A percentile compares a stretch with the other conserved stretches of the same genome.
These are phyloP conservation scores for Parmelia sp. DNA, from an alignment of 495 filamentous ascomycete genomes.

Conservation along the genomic window DNA sequence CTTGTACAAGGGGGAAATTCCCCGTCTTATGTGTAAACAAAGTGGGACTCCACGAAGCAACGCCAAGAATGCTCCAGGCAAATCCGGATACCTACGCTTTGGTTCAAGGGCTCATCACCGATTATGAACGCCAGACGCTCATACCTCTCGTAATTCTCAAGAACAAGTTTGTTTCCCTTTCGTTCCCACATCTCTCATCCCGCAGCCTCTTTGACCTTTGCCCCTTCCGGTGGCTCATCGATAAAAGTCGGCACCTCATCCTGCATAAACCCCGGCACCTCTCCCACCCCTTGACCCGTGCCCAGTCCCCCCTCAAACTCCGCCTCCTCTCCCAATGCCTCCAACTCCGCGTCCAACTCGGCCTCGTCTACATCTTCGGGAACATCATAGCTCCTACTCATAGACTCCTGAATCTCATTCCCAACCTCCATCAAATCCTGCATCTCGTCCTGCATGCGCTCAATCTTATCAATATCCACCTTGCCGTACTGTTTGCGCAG, in stretches of 20 bases:
- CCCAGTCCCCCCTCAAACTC: slow-evolving; percentile 60
- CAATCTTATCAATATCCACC: slow-evolving; percentile 94
- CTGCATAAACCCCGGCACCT: slow-evolving; percentile 77
- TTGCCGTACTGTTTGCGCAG: slow-evolving; percentile 94
- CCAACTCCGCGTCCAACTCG: slow-evolving; percentile 92
- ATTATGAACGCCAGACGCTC: background rate
- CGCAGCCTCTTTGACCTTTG: slow-evolving; percentile 76
- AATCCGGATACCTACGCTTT: background rate
- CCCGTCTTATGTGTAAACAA: background rate
- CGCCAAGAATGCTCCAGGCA: background rate
- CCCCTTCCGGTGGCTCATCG: slow-evolving; percentile 64
- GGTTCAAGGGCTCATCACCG: background rate
- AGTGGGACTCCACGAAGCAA: background rate
- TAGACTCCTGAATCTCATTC: slow-evolving; percentile 96
- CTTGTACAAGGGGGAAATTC: background rate
- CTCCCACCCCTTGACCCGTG: slow-evolving; percentile 48
- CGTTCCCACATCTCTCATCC: slow-evolving; percentile 30
- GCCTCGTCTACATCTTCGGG: slow-evolving; percentile 98
- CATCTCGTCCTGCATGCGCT: slow-evolving; percentile 98
- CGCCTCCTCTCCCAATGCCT: slow-evolving; percentile 86
- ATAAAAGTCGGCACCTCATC: slow-evolving; percentile 88
- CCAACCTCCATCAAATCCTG: slow-evolving; percentile 95
- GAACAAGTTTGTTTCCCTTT: background rate
- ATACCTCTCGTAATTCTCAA: background rate
- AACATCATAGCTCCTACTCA: slow-evolving; percentile 88